Percentiles rank a stretch among this genome's conserved stretches.
These are phyloP conservation scores for Neostapfia colusana DNA, from an alignment of 176 grass and related monocot genomes.

Conservation along the genomic window DNA sequence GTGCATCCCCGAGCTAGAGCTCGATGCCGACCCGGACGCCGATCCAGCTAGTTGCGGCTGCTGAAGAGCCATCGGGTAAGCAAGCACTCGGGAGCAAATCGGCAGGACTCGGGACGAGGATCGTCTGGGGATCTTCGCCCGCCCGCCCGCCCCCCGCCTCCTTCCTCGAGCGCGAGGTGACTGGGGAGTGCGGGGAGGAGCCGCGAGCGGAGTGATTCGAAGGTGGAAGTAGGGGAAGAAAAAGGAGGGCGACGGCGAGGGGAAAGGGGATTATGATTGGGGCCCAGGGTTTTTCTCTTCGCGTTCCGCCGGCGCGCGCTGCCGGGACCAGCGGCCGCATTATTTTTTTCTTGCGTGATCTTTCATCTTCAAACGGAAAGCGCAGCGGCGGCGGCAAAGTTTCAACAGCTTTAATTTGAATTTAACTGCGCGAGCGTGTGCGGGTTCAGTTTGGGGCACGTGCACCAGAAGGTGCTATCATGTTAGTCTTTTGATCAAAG, in stretches of 20 bases:
- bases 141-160: conserved; percentile 18
- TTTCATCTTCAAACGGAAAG: conserved; percentile 19
- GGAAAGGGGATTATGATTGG: conserved; percentile 34
- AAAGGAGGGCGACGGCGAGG: conserved; percentile 30
- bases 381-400: background rate
- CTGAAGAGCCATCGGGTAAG: conserved; percentile 37
- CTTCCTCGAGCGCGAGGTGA: conserved; percentile 16
- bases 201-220: conserved; percentile 33
- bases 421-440: background rate
- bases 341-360: conserved; percentile 7
- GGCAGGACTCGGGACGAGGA: background rate
- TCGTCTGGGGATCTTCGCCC: conserved; percentile 6
- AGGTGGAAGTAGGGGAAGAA: conserved; percentile 6
- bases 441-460: background rate
- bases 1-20: conserved; percentile 92
- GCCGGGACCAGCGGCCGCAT: background rate
- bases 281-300: conserved; percentile 31
- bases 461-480: background rate
- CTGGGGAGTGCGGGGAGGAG: background rate
- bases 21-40: conserved; percentile 87
- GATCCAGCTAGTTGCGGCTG: conserved; percentile 64
- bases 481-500: background rate
- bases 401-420: background rate
- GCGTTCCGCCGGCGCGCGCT: conserved; percentile 34
- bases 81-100: conserved; percentile 17